A percentile compares a stretch with the other conserved stretches of the same genome.
phyloP scores from a whole-genome alignment of 1,284 basidiomycete genomes.

The Gymnopus androsaceus region DNA sequence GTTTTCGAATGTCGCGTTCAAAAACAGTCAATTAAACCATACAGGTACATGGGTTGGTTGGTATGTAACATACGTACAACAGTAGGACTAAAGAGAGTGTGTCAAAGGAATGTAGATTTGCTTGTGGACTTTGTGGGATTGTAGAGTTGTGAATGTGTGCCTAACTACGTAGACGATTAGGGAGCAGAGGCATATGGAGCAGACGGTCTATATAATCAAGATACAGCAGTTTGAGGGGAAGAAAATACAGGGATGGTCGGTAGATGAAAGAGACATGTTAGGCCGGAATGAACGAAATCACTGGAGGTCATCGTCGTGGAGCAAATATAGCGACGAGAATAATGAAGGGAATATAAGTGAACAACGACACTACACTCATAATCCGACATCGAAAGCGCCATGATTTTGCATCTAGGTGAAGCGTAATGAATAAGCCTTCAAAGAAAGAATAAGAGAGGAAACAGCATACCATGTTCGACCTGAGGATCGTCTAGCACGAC shows the following conservation, averaged over 20 bases:
- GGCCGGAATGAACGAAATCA: neutral
- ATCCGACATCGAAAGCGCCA: constrained; percentile 76
- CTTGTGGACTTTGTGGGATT: neutral
- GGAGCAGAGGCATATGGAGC: too few relatives aligned
- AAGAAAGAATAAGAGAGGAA: constrained; percentile 3
- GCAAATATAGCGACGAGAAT: constrained; percentile 69
- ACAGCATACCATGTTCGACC: constrained; percentile 65
- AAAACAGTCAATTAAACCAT: neutral
- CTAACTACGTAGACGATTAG: too few relatives aligned
- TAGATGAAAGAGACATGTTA: neutral
- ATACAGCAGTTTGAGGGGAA: constrained; percentile 2
- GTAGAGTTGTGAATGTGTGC: neutral
- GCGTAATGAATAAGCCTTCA: neutral
- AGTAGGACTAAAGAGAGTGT: neutral
- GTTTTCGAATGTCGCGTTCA: too few relatives aligned
- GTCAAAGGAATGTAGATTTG: constrained; percentile 2
- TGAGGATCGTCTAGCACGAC: constrained; percentile 77
- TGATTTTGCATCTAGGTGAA: constrained; percentile 57
- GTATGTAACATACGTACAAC: constrained; percentile 5
- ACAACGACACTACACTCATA: constrained; percentile 62
- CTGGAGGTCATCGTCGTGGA: constrained; percentile 16
- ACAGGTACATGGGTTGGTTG: constrained; percentile 7
- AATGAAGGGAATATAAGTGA: constrained; percentile 80
- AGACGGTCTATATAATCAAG: neutral
- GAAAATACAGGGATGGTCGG: neutral